A percentile compares a stretch with the other conserved stretches of the same genome.
phyloP scores from a whole-genome alignment of 2,329 filamentous ascomycete genomes.

The Phialocephala sp. region DNA sequence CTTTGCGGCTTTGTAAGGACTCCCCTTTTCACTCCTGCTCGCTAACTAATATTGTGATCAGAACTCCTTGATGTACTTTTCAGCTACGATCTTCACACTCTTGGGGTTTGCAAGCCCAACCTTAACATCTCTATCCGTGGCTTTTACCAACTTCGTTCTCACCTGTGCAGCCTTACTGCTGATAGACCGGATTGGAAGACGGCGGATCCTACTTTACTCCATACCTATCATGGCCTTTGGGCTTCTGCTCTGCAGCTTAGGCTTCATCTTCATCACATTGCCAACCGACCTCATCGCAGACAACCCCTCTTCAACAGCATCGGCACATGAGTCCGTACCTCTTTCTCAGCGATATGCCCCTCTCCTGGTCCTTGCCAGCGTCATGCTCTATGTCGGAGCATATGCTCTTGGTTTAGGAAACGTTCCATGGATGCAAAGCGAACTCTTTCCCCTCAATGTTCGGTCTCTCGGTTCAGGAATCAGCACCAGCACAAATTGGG shows the following conservation, averaged over 20 bases:
- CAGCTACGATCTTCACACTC: constrained; percentile 78
- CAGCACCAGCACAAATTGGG: constrained; percentile 86
- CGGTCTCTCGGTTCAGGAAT: constrained; percentile 74
- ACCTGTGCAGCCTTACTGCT: constrained; percentile 75
- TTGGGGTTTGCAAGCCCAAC: constrained; percentile 81
- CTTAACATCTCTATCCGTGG: constrained; percentile 79
- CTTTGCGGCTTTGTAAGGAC: constrained; percentile 79
- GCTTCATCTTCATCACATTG: constrained; percentile 66
- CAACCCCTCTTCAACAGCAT: constrained; percentile 38
- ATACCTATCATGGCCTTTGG: constrained; percentile 84
- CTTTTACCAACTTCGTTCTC: constrained; percentile 82
- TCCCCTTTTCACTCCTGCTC: neutral
- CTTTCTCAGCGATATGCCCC: constrained; percentile 47
- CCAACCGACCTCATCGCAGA: constrained; percentile 34
- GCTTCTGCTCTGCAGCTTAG: constrained; percentile 71
- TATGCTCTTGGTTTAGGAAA: constrained; percentile 90
- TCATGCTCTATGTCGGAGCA: constrained; percentile 82
- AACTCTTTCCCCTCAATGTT: constrained; percentile 82
- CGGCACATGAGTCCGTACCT: constrained; percentile 31
- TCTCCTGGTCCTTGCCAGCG: constrained; percentile 69
- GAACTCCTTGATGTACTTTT: constrained; percentile 94
- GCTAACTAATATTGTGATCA: constrained; percentile 40
- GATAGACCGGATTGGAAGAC: constrained; percentile 80
- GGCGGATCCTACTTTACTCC: constrained; percentile 80
- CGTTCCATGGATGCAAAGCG: constrained; percentile 95